Conservation (phyloP, 345 rosid genomes). For the Syzygium grande region DNA sequence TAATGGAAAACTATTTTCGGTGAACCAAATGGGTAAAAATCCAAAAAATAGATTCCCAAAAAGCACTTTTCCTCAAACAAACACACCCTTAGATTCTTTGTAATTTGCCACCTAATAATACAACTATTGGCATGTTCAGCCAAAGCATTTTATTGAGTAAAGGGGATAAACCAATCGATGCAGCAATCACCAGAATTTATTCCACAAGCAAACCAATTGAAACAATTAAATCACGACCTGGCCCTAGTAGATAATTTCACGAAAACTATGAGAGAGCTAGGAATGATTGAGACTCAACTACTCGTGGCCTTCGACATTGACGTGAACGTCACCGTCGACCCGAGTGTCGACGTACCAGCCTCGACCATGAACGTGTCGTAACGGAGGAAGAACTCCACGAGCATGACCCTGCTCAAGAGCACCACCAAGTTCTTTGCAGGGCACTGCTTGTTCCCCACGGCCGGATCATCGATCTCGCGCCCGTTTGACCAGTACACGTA, state of each 20-base stretch:
- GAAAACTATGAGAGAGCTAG: background rate
- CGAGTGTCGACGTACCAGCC: conserved; percentile 6
- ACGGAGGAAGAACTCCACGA: conserved; percentile 26
- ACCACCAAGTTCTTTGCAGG: conserved; percentile 33
- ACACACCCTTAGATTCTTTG: background rate
- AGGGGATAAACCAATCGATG: background rate
- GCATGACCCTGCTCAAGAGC: conserved; percentile 15
- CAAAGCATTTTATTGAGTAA: background rate
- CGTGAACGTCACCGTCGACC: conserved; percentile 10
- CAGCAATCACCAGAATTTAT: background rate
- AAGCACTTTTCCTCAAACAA: no score
- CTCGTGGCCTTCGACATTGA: conserved; percentile 10
- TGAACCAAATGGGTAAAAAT: no score
- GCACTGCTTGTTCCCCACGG: conserved; percentile 29
- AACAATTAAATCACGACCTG: background rate
- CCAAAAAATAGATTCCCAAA: no score
- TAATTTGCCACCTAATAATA: background rate
- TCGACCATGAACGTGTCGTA: conserved; percentile 27
- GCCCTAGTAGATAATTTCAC: background rate
- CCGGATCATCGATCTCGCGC: conserved; percentile 22
- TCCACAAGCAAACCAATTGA: background rate
- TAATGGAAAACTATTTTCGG: no score
- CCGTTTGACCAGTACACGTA: conserved; percentile 41
- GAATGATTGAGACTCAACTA: background rate
- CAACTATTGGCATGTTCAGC: background rate